Percentiles rank a stretch among this genome's conserved stretches.
These are phyloP conservation scores for Trichoderma erinaceum DNA, from an alignment of 495 filamentous ascomycete species.

Conservation along the genomic window DNA sequence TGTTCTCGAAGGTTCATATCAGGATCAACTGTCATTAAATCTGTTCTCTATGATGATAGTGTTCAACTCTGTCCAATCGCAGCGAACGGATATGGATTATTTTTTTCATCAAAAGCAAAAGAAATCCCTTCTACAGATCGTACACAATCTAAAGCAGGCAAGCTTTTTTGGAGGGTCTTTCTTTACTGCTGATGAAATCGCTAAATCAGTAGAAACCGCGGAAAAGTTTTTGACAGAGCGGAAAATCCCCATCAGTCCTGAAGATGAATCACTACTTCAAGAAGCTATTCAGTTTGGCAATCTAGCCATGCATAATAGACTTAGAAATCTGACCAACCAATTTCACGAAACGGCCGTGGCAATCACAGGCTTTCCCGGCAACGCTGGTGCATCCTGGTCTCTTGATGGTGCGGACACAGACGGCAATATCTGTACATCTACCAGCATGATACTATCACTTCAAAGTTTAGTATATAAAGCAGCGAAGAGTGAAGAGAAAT, in stretches of 20 bases:
- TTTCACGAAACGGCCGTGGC: conserved; percentile 76
- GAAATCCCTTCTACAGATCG: conserved; percentile 55
- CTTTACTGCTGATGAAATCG: conserved; percentile 56
- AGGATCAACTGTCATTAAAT: conserved; percentile 79
- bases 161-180: conserved; percentile 83
- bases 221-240: conserved; percentile 54
- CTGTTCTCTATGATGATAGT: conserved; percentile 74
- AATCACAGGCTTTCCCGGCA: conserved; percentile 52
- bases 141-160: conserved; percentile 77
- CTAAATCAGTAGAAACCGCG: conserved; percentile 55
- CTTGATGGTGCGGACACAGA: conserved; percentile 33
- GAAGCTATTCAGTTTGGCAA: conserved; percentile 58
- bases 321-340: conserved; percentile 59
- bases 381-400: conserved; percentile 55
- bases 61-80: conserved; percentile 85
- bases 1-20: conserved; percentile 71
- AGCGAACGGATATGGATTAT: conserved; percentile 76
- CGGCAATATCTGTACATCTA: conserved; percentile 32
- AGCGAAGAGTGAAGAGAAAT: background rate
- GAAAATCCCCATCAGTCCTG: conserved; percentile 42
- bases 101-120: conserved; percentile 74
- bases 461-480: conserved; percentile 31
- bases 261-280: conserved; percentile 55
- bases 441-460: conserved; percentile 32
- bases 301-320: conserved; percentile 48